Evolutionary conservation across 768 basidiomycete genomes (phyloP).

Genomic region (Leccinellum albellum): DNA sequence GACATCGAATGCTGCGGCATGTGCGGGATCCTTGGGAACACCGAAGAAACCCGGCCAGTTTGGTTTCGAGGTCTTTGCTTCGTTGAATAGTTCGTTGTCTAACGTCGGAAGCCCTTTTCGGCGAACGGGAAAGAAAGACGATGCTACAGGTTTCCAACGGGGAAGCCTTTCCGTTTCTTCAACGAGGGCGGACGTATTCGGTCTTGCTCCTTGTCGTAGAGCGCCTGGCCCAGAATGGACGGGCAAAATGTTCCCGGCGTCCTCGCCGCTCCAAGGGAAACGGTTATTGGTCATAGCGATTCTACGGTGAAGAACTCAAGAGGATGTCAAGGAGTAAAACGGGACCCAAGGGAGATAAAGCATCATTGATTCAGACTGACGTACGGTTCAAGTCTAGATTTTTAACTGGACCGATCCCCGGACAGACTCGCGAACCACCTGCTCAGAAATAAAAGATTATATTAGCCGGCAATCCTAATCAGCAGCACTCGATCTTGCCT

Average conservation of each 20-base stretch:
- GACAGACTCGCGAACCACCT: background rate
- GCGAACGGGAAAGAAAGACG: conserved; percentile 17
- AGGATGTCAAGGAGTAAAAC: background rate
- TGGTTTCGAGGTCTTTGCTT: conserved; percentile 21
- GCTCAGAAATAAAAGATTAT: background rate
- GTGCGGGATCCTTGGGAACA: conserved; percentile 16
- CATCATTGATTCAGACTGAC: background rate
- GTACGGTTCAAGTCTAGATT: conserved; percentile 6
- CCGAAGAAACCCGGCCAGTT: conserved; percentile 22
- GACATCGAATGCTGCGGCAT: conserved; percentile 13
- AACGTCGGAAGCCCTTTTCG: conserved; percentile 12
- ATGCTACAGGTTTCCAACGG: conserved; percentile 5
- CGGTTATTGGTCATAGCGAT: conserved; percentile 11
- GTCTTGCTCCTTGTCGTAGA: background rate
- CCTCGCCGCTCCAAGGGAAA: background rate
- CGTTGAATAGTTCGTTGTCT: conserved; percentile 23
- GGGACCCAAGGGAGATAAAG: background rate
- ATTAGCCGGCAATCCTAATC: background rate
- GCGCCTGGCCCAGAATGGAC: background rate
- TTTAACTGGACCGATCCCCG: conserved; percentile 13
- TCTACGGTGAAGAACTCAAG: background rate
- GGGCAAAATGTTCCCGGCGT: background rate
- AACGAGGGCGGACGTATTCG: conserved; percentile 2
- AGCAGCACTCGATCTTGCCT: conserved; percentile 1
- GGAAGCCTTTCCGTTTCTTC: conserved; percentile 4